Conservation (phyloP, 495 filamentous ascomycete genomes). For the Bombardia bombarda region DNA sequence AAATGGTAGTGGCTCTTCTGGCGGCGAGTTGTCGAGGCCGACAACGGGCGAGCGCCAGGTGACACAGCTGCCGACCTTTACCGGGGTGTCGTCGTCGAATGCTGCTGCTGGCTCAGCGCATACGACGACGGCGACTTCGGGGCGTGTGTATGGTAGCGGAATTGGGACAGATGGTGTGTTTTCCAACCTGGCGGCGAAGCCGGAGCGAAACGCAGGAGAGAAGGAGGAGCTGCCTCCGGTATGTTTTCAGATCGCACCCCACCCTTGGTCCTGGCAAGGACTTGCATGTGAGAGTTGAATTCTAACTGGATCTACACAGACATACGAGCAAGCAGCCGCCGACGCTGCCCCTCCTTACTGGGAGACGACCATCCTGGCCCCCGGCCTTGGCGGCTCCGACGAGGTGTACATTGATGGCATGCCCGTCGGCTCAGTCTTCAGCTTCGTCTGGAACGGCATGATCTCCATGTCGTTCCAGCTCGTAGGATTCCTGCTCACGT, state of each 20-base stretch:
- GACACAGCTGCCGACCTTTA: conserved; percentile 15
- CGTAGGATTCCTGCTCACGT: conserved; percentile 94
- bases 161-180: conserved; percentile 87
- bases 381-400: conserved; percentile 70
- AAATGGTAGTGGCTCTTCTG: conserved; percentile 6
- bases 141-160: conserved; percentile 51
- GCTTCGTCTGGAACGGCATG: conserved; percentile 97
- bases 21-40: conserved; percentile 8
- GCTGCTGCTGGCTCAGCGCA: conserved; percentile 2
- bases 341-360: conserved; percentile 96
- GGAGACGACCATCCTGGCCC: conserved; percentile 96
- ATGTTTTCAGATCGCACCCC: conserved; percentile 42
- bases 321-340: conserved; percentile 96
- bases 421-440: conserved; percentile 91
- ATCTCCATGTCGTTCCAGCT: conserved; percentile 98
- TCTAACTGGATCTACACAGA: conserved; percentile 45
- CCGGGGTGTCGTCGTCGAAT: not conserved
- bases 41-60: conserved; percentile 7
- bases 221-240: conserved; percentile 89
- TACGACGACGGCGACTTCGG: conserved; percentile 10
- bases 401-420: conserved; percentile 96
- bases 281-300: conserved; percentile 3
- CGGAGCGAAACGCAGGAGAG: conserved; percentile 71
- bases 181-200: conserved; percentile 89
- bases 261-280: not conserved